These are phyloP conservation scores for Starmerella powellii DNA, from an alignment of 805 yeast species.

Conservation along the genomic window DNA sequence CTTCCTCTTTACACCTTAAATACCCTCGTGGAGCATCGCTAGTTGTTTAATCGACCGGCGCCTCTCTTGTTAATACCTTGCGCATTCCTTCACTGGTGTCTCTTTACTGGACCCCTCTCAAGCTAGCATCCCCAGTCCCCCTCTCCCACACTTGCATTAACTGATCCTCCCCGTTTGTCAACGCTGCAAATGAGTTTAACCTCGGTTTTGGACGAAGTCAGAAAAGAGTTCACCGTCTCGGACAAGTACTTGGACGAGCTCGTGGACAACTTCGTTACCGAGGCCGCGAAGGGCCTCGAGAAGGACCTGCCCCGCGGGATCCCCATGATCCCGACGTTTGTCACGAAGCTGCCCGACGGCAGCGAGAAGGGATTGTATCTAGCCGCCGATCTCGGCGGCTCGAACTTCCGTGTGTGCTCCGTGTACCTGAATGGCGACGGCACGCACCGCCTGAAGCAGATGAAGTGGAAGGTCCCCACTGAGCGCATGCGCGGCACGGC, in stretches of 20 bases:
- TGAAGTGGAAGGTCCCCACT: conserved; percentile 66
- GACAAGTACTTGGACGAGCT: conserved; percentile 9
- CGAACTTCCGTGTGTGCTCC: conserved; percentile 90
- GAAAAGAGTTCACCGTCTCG: conserved; percentile 14
- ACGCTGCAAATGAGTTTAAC: conserved; percentile 2
- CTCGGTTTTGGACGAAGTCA: conserved; percentile 6
- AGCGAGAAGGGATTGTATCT: conserved; percentile 67
- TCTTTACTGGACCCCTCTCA: too few relatives aligned
- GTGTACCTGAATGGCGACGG: conserved; percentile 50
- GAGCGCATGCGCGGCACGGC: conserved; percentile 56
- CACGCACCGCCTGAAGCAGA: conserved; percentile 64
- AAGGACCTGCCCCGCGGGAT: conserved; percentile 25
- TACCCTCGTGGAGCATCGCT: too few relatives aligned
- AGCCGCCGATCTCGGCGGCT: conserved; percentile 94
- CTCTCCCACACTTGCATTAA: too few relatives aligned
- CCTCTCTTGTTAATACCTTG: too few relatives aligned
- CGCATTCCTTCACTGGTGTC: too few relatives aligned
- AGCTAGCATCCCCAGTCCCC: too few relatives aligned
- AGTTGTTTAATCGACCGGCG: too few relatives aligned
- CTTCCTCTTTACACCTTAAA: too few relatives aligned
- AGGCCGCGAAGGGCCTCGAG: conserved; percentile 27
- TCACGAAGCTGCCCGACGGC: conserved; percentile 76
- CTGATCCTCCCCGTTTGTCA: too few relatives aligned
- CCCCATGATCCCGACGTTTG: conserved; percentile 83
- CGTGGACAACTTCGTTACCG: conserved; percentile 18